These are phyloP conservation scores for Tilletia indica DNA, from an alignment of 1,284 basidiomycete species.

Conservation along the genomic window DNA sequence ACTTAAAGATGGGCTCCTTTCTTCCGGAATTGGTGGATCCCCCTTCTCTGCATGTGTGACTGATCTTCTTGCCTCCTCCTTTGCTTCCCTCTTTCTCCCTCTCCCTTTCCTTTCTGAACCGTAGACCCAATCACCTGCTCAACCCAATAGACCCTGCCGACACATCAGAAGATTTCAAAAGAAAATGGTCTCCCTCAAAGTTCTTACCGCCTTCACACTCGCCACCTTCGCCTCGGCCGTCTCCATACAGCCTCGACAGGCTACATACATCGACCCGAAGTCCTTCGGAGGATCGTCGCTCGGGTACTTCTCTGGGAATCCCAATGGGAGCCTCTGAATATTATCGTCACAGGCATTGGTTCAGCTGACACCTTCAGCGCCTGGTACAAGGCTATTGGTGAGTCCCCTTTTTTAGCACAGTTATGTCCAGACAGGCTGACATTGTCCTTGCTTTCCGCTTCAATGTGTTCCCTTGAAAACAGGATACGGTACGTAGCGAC, in stretches of 20 bases:
- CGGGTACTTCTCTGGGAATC: constrained; percentile 4
- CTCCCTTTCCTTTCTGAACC: background rate
- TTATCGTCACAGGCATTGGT: constrained; percentile 8
- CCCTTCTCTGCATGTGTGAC: no score
- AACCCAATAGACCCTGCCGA: background rate
- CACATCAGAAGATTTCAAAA: no score
- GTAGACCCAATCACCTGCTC: background rate
- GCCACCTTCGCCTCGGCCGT: constrained; percentile 6
- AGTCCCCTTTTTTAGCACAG: background rate
- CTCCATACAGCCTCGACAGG: background rate
- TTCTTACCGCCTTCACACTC: background rate
- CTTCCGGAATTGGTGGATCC: no score
- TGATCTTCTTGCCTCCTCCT: no score
- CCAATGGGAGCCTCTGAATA: constrained; percentile 14
- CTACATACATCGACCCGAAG: constrained; percentile 10
- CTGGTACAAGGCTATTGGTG: constrained; percentile 14
- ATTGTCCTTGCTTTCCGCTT: background rate
- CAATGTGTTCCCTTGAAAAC: no score
- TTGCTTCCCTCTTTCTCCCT: no score
- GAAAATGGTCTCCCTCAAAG: background rate
- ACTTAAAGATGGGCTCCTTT: no score
- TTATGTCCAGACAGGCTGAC: background rate
- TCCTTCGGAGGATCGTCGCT: background rate
- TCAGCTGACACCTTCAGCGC: background rate
- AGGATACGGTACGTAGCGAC: constrained; percentile 8